phyloP scores from a whole-genome alignment of 2,329 filamentous ascomycete species.

The Fusarium sp. region DNA sequence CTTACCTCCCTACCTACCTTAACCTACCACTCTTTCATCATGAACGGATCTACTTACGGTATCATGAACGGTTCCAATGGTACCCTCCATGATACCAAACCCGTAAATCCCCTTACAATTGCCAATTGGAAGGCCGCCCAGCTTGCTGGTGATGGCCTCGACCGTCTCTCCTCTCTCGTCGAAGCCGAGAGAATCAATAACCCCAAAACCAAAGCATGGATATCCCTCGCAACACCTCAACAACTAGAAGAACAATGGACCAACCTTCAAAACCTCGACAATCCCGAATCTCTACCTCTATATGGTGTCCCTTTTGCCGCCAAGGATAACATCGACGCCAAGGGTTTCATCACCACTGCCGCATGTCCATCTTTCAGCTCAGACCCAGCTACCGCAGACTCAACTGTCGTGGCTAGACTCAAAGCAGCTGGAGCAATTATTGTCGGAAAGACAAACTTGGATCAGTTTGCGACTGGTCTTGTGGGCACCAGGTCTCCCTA shows the following conservation, averaged over 20 bases:
- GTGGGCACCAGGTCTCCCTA: slow-evolving; percentile 71
- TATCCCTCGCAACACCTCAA: slow-evolving; percentile 45
- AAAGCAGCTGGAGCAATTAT: slow-evolving; percentile 66
- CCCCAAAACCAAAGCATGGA: slow-evolving; percentile 47
- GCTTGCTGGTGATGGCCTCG: slow-evolving; percentile 40
- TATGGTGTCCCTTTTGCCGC: slow-evolving; percentile 69
- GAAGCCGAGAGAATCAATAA: slow-evolving; percentile 36
- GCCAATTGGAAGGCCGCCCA: slow-evolving; percentile 46
- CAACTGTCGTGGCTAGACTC: slow-evolving; percentile 62
- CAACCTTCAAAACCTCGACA: slow-evolving; percentile 18
- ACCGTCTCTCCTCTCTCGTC: slow-evolving; percentile 43
- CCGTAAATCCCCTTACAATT: slow-evolving; percentile 31
- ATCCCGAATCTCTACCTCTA: slow-evolving; percentile 55
- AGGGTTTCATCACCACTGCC: slow-evolving; percentile 64
- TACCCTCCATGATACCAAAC: not conserved
- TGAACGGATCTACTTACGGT: not conserved
- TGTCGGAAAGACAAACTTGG: slow-evolving; percentile 70
- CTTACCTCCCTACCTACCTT: not conserved
- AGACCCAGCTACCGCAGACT: slow-evolving; percentile 57
- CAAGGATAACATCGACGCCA: slow-evolving; percentile 69
- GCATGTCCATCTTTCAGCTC: slow-evolving; percentile 63
- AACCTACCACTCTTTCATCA: not conserved
- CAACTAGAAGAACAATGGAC: slow-evolving; percentile 43
- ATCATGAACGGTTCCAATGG: not conserved
- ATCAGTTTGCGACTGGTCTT: slow-evolving; percentile 73